Base-by-base conservation (phyloP, 176 grass and related monocot species). In the Rhynchospora tenuis region DNA sequence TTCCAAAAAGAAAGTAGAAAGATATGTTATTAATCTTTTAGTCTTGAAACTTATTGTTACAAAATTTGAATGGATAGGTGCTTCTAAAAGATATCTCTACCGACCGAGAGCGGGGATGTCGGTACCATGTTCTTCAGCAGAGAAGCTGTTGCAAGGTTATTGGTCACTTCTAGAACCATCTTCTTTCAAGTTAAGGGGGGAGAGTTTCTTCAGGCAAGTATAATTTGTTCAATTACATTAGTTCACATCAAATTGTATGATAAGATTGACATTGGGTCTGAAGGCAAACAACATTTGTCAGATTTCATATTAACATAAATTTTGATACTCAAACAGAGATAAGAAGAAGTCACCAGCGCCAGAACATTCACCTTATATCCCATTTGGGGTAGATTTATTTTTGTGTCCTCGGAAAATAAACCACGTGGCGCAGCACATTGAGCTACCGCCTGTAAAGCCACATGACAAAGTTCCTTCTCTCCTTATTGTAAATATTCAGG, bases 401-500 rank as follows among this genome's bases (percentile, higher is more conserved):
- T 84, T 86, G 13, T 93, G 93, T 71, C 84, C 85, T 27, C 90
- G 85, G 23, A 95, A 95, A 93, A 86, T 99, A 86, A 86, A 99
- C 52, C 91, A 95, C 79, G 87, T 99, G 89, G 91, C 93, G 17
- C 93, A 99, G 67, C 89, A 95, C 85, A 90, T 99, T 77, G 93
- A 95, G 64, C 89, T 99, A 78, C 96, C 91, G 45, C 85, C 88
- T 66, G 60, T 85, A 43, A 89, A 85, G 38, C 81, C 91, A 43
- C 89, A 89, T 0, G 84, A 92, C 24, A 99, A 91, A 92, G 74
- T 99, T 89, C 96, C 96, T 44, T 91, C 93, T 27, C 63, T 99
- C 69, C 86, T 95, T 61, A 93, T 93, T 1, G 60, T 99, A 77
- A 95, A 99, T 81, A 99, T 95, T 85, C 96, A 99, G 93, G 96